Conservation (phyloP, 768 basidiomycete genomes). For the Mrakia gelida region DNA sequence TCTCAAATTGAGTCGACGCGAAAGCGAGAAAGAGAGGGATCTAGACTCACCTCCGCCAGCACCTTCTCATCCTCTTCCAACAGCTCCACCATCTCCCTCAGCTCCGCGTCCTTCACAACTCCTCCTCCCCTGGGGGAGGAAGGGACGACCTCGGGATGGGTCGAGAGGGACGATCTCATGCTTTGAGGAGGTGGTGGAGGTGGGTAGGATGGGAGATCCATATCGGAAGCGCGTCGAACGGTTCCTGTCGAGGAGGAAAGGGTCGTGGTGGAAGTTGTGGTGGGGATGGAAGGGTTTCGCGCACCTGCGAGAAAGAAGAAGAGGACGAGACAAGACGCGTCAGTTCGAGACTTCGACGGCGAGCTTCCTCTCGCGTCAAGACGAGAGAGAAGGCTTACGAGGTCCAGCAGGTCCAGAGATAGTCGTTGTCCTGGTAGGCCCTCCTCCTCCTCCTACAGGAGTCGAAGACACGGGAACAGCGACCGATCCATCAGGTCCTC, state of each 20-base stretch:
- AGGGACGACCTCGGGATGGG: not conserved
- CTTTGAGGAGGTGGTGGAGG: not conserved
- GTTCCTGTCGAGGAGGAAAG: not conserved
- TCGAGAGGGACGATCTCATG: not conserved
- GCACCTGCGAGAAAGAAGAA: not conserved
- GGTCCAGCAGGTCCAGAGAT: constrained; percentile 19
- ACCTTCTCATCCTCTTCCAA: constrained; percentile 10
- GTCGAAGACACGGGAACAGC: not conserved
- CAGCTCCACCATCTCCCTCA: constrained; percentile 29
- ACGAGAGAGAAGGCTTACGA: constrained; percentile 4
- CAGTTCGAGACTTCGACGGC: not conserved
- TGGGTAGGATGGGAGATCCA: not conserved
- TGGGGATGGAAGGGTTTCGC: not conserved
- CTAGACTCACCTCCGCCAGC: not conserved
- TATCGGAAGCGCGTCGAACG: not conserved
- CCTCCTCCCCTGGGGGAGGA: not conserved
- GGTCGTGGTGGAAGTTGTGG: not conserved
- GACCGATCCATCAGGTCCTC: not conserved
- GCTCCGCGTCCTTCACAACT: not conserved
- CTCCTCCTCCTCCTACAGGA: not conserved
- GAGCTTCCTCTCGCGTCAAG: too few relatives aligned
- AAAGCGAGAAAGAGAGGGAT: not conserved
- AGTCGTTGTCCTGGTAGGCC: not conserved
- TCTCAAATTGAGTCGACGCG: not conserved
- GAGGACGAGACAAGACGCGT: not conserved